phyloP scores from a whole-genome alignment of 768 basidiomycete species.

The Mycena rosella region DNA sequence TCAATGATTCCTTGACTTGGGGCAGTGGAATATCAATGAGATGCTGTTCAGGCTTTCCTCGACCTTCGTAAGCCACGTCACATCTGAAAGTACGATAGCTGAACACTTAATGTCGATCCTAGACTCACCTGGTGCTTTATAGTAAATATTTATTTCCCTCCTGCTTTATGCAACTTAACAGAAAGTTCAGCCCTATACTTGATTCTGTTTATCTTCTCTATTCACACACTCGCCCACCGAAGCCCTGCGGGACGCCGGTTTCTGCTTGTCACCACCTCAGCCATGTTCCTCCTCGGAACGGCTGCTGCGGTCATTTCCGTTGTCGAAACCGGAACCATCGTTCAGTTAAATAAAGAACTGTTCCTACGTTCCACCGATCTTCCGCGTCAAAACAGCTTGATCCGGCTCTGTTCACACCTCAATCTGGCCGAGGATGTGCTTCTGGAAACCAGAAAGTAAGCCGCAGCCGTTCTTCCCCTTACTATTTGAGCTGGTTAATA shows the following conservation, averaged over 20 bases:
- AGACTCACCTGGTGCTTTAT: too few species aligned
- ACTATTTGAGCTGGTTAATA: background rate
- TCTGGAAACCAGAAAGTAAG: too few species aligned
- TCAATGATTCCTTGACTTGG: too few species aligned
- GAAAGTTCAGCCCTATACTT: background rate
- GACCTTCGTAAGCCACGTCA: too few species aligned
- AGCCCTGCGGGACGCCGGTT: background rate
- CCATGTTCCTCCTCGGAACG: slow-evolving; percentile 1
- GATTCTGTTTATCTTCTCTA: background rate
- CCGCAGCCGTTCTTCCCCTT: too few species aligned
- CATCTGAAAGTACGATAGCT: too few species aligned
- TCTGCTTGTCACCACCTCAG: background rate
- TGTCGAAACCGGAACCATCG: background rate
- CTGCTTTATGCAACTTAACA: too few species aligned
- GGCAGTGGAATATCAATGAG: too few species aligned
- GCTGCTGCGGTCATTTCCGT: background rate
- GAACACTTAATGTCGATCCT: too few species aligned
- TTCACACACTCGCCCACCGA: background rate
- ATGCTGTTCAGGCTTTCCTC: too few species aligned
- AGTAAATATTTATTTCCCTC: too few species aligned
- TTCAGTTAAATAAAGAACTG: background rate
- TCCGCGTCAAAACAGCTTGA: background rate
- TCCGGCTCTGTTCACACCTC: background rate
- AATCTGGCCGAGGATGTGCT: too few species aligned
- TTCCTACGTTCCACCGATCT: background rate